Conservation (phyloP, 257 asterid species). For the Solanum pinnatisectum region DNA sequence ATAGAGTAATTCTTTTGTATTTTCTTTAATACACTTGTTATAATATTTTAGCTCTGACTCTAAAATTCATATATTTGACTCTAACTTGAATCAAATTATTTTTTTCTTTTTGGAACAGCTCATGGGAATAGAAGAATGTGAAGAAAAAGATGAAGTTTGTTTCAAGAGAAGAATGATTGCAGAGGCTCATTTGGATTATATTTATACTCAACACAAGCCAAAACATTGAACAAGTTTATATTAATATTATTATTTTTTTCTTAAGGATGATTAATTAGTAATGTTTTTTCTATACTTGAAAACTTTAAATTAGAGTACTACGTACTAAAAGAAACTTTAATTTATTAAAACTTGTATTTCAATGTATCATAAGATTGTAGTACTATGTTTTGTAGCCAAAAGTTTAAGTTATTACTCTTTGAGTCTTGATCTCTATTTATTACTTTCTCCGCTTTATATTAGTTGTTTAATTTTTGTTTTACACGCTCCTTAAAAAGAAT, state of each 20-base stretch:
- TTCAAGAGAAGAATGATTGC: conserved; percentile 9
- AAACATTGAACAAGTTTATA: not conserved
- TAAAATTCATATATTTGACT: not conserved
- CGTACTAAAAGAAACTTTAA: not conserved
- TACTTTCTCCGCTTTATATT: not conserved
- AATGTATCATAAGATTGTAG: not conserved
- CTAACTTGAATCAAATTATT: not conserved
- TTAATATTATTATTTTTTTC: not conserved
- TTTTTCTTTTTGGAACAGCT: not conserved
- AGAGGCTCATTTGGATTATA: conserved; percentile 13
- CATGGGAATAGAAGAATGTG: conserved; percentile 5
- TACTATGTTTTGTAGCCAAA: not conserved
- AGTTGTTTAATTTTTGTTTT: not conserved
- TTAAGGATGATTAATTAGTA: not conserved
- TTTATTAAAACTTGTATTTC: not conserved
- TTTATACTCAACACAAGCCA: conserved; percentile 8
- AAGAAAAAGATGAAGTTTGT: conserved; percentile 1
- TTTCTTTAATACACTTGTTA: not conserved
- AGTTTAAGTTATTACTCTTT: not conserved
- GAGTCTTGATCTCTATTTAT: not conserved
- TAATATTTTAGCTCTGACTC: not conserved
- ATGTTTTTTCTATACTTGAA: not conserved
- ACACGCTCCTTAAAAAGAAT: too few relatives aligned
- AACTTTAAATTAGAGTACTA: not conserved
- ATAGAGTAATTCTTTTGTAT: not conserved